Base-by-base conservation (phyloP, 352 stramenopile species). In the Pythium scleroteichum region DNA sequence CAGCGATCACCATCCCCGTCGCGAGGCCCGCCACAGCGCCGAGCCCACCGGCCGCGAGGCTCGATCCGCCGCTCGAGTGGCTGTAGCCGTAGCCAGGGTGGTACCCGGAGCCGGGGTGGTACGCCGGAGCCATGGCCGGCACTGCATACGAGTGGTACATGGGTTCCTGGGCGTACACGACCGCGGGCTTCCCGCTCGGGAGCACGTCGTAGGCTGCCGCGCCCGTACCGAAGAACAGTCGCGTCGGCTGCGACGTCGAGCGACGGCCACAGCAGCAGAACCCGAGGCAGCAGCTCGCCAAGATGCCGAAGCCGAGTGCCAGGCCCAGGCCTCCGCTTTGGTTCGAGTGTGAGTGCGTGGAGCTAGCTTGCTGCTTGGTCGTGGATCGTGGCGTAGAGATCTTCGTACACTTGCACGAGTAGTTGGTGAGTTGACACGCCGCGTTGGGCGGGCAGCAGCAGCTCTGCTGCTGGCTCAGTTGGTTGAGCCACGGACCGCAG, bases 391-490 rank as follows among this genome's bases (percentile, higher is more conserved):
- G 27, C 27, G n/a, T 29, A 14, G 40, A 2, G 22, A 16, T 22
- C 19, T 35, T n/a, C 39, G 62, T 23, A 41, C 62, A 70, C 24
- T 62, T 61, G 55, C 62, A 70, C 7, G 51, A 50, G 35, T 66
- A 53, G 24, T 61, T 70, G 13, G 57, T 53, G 20, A 66, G 5
- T 32, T 67, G 72, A 29, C 66, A 78, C 7, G 41, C 62, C 12
- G 66, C 58, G 13, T 70, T 47, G 13, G 29, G 50, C 16, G 70
- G 62, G 26, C 70, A 78, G 41, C 70, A 78, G 59, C 70, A 78
- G 9, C 33, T 41, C 53, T 72, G 62, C 16, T 45, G 38, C 29
- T 74, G 48, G 23, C 54, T 67, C 2, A 26, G 13, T 16, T 60
- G 47, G 33, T 78, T 59, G 13, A 78, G 41, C 70, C 70, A 78